phyloP scores from a whole-genome alignment of 345 rosid genomes.

The Murraya paniculata region DNA sequence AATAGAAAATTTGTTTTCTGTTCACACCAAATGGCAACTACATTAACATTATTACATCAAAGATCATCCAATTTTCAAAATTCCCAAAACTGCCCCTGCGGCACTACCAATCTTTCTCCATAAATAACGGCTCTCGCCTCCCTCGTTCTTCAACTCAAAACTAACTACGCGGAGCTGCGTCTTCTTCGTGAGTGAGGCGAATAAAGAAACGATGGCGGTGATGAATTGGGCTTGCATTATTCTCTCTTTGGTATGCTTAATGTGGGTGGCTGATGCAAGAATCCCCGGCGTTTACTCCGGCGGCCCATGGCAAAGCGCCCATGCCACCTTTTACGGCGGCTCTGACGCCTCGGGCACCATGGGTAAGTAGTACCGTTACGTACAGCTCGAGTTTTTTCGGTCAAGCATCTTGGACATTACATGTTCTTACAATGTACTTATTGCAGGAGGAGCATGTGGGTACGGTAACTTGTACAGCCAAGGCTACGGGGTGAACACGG shows the following conservation, averaged over 20 bases:
- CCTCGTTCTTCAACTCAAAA: not conserved
- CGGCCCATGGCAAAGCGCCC: conserved; percentile 56
- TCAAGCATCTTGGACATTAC: not conserved
- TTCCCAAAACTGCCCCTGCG: not conserved
- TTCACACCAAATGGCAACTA: not conserved
- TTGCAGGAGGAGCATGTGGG: conserved; percentile 52
- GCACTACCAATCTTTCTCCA: not conserved
- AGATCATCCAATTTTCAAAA: not conserved
- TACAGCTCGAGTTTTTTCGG: not conserved
- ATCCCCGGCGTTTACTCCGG: conserved; percentile 48
- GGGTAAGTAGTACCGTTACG: conserved; percentile 34
- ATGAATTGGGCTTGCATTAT: conserved; percentile 12
- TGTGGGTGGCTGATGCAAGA: conserved; percentile 41
- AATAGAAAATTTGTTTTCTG: not conserved
- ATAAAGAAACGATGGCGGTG: not conserved
- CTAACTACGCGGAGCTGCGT: not conserved
- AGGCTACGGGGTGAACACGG: conserved; percentile 59
- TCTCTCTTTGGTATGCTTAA: not conserved
- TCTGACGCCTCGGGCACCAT: conserved; percentile 70
- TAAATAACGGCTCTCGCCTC: conserved; percentile 3
- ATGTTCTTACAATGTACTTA: not conserved
- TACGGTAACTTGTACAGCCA: conserved; percentile 55
- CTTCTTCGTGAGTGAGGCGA: not conserved
- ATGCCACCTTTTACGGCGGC: conserved; percentile 80
- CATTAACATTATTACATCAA: not conserved